A percentile compares a stretch with the other conserved stretches of the same genome.
phyloP scores from a whole-genome alignment of 2,329 filamentous ascomycete genomes.

The Alternaria brassicicola region DNA sequence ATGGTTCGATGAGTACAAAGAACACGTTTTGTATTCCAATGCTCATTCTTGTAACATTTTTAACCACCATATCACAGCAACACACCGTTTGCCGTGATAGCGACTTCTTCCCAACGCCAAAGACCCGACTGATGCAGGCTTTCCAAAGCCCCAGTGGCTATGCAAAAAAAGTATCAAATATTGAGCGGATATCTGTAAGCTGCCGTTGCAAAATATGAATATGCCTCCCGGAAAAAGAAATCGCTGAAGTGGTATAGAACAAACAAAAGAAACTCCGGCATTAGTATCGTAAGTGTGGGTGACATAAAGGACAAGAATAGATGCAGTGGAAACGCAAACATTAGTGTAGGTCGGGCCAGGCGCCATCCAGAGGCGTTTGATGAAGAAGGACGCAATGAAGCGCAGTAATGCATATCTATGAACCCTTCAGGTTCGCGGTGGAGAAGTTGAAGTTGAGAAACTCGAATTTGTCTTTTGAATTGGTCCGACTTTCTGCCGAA shows the following conservation, averaged over 20 bases:
- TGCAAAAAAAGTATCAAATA: conserved; percentile 14
- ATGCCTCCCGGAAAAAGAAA: conserved; percentile 68
- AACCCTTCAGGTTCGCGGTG: conserved; percentile 39
- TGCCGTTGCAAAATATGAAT: conserved; percentile 4
- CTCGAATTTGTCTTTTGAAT: conserved; percentile 46
- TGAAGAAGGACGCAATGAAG: conserved; percentile 27
- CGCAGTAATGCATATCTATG: conserved; percentile 31
- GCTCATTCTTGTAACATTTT: conserved; percentile 10
- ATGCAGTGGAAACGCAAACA: conserved; percentile 29
- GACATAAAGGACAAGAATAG: conserved; percentile 28
- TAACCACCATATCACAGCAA: conserved; percentile 13
- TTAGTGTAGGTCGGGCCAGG: conserved; percentile 29
- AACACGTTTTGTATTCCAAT: conserved; percentile 16
- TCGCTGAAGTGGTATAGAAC: conserved; percentile 52
- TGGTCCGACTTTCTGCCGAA: conserved; percentile 37
- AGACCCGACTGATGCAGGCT: conserved; percentile 11
- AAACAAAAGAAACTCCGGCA: conserved; percentile 33
- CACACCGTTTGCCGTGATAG: conserved; percentile 15
- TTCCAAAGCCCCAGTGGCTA: conserved; percentile 7
- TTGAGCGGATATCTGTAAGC: conserved; percentile 12
- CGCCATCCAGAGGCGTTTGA: conserved; percentile 15
- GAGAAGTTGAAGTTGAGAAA: conserved; percentile 49
- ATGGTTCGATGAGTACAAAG: conserved; percentile 20
- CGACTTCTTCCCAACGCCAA: conserved; percentile 15
- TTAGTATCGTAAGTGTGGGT: conserved; percentile 43